Percentiles rank a stretch among this genome's conserved stretches.
Evolutionary conservation across 2,329 filamentous ascomycete species (phyloP).

Genomic region (Fusarium nisikadoi): DNA sequence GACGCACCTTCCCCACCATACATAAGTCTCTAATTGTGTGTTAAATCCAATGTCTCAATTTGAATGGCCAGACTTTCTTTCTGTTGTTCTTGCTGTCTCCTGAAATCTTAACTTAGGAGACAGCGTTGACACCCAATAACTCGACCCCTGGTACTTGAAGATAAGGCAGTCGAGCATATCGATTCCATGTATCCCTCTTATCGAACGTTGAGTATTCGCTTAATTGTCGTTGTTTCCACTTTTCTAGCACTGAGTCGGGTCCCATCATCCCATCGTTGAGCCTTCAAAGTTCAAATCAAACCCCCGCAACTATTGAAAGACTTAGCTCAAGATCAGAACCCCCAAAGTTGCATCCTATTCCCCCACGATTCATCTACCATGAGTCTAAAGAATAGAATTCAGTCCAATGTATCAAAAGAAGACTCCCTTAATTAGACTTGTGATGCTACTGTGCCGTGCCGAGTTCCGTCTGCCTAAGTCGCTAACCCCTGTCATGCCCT

Average conservation of each 20-base stretch:
- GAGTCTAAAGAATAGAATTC: background rate
- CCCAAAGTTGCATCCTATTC: conserved; percentile 26
- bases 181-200: conserved; percentile 5
- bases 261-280: background rate
- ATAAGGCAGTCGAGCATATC: conserved; percentile 1
- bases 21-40: conserved; percentile 1
- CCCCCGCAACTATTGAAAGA: conserved; percentile 26
- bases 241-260: conserved; percentile 4
- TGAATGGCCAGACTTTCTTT: background rate
- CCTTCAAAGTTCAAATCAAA: background rate
- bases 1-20: conserved; percentile 17
- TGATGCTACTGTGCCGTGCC: conserved; percentile 27
- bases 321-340: conserved; percentile 9
- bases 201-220: conserved; percentile 13
- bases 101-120: background rate
- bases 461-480: conserved; percentile 35
- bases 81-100: background rate
- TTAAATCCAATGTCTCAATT: background rate
- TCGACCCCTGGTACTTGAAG: background rate
- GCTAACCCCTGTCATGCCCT: conserved; percentile 18
- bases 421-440: conserved; percentile 5
- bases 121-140: background rate
- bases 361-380: conserved; percentile 21
- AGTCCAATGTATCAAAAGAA: conserved; percentile 5
- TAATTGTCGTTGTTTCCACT: conserved; percentile 8